Conservation (phyloP, 2,329 filamentous ascomycete genomes). For the Fusarium musae region DNA sequence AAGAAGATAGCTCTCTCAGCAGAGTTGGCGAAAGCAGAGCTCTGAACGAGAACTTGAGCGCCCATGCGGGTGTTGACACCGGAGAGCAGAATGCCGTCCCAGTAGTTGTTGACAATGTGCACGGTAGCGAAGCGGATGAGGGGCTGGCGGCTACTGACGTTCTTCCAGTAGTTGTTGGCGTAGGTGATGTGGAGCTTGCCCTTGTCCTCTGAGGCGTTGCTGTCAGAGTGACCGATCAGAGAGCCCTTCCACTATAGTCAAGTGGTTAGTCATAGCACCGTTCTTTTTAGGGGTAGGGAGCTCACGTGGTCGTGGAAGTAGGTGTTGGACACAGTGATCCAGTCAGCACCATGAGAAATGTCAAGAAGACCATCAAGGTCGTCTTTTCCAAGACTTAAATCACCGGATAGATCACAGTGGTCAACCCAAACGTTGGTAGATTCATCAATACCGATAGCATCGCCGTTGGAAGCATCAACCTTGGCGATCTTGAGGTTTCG, state of each 20-base stretch:
- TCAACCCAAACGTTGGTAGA: slow-evolving; percentile 73
- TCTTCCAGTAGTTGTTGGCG: slow-evolving; percentile 72
- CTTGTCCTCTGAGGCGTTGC: slow-evolving; percentile 65
- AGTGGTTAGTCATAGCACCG: background rate
- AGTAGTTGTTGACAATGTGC: slow-evolving; percentile 67
- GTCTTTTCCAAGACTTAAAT: slow-evolving; percentile 70
- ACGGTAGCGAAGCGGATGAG: slow-evolving; percentile 74
- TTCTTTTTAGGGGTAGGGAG: too few relatives aligned
- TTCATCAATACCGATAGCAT: slow-evolving; percentile 68
- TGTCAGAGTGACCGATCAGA: slow-evolving; percentile 69
- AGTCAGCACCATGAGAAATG: slow-evolving; percentile 71
- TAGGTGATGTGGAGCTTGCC: slow-evolving; percentile 73
- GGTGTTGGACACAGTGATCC: slow-evolving; percentile 59
- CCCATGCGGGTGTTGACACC: slow-evolving; percentile 67
- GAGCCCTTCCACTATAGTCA: slow-evolving; percentile 62
- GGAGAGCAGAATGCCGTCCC: slow-evolving; percentile 54
- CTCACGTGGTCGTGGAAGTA: slow-evolving; percentile 48
- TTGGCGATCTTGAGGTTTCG: slow-evolving; percentile 70
- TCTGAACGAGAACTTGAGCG: slow-evolving; percentile 67
- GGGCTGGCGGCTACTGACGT: slow-evolving; percentile 71
- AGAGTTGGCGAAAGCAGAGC: slow-evolving; percentile 59
- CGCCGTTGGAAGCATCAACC: slow-evolving; percentile 64
- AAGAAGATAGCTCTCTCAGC: slow-evolving; percentile 52
- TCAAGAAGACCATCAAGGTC: slow-evolving; percentile 76
- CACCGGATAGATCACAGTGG: slow-evolving; percentile 73